A percentile compares a stretch with the other conserved stretches of the same genome.
phyloP scores from a whole-genome alignment of 139 green algal species.

The Chara braunii region DNA sequence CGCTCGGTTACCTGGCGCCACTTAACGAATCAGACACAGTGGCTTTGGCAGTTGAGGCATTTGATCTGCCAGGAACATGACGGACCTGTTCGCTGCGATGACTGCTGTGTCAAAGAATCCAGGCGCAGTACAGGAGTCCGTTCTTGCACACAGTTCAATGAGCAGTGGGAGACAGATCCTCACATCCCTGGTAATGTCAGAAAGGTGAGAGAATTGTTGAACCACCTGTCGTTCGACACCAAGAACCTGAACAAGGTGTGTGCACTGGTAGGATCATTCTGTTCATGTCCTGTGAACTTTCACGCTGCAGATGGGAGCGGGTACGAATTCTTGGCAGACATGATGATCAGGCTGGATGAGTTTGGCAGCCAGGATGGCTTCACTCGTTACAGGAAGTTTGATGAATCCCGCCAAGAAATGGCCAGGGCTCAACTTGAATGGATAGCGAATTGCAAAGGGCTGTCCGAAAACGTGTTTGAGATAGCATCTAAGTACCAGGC shows the following conservation, averaged over 20 bases:
- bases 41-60: conserved; percentile 28
- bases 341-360: conserved; percentile 61
- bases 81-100: conserved; percentile 80
- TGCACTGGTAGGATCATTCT: conserved; percentile 54
- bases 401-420: conserved; percentile 64
- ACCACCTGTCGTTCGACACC: conserved; percentile 80
- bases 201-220: conserved; percentile 59
- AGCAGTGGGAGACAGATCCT: conserved; percentile 72
- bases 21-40: conserved; percentile 60
- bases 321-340: conserved; percentile 86
- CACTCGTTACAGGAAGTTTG: conserved; percentile 74
- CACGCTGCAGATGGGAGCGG: conserved; percentile 84
- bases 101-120: conserved; percentile 51
- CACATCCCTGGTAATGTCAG: conserved; percentile 60
- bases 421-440: conserved; percentile 76
- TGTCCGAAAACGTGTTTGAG: conserved; percentile 89
- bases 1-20: conserved; percentile 60
- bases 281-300: conserved; percentile 77
- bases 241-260: conserved; percentile 86
- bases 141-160: conserved; percentile 70
- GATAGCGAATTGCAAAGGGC: conserved; percentile 59
- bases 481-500: conserved; percentile 88
- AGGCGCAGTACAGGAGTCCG: conserved; percentile 47
- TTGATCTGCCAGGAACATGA: conserved; percentile 90
- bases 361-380: conserved; percentile 84